Percentiles rank a stretch among this genome's conserved stretches.
Evolutionary conservation across 2,329 filamentous ascomycete species (phyloP).

Genomic region (Aspergillus aculeatinus): DNA sequence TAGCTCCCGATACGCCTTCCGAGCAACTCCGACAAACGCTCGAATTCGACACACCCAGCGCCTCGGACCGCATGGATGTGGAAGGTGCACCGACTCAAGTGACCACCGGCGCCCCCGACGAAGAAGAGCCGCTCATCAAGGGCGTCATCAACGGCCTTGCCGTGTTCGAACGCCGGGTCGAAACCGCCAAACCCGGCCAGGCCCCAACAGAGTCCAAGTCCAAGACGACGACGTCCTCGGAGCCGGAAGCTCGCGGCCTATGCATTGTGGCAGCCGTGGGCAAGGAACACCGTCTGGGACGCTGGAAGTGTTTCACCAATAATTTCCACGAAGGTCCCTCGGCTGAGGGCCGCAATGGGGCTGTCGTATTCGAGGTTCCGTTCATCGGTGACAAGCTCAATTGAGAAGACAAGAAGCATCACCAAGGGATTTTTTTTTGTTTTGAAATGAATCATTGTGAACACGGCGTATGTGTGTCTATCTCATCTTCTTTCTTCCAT

Average conservation of each 20-base stretch:
- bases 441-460: background rate
- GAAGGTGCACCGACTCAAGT: slow-evolving; percentile 20
- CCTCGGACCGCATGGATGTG: slow-evolving; percentile 26
- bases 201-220: slow-evolving; percentile 23
- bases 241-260: slow-evolving; percentile 55
- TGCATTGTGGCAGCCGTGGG: slow-evolving; percentile 84
- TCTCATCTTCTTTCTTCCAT: slow-evolving; percentile 4
- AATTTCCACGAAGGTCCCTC: slow-evolving; percentile 35
- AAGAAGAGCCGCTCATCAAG: slow-evolving; percentile 50
- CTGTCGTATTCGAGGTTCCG: slow-evolving; percentile 82
- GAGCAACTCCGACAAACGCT: slow-evolving; percentile 36
- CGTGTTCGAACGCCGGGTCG: slow-evolving; percentile 73
- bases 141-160: slow-evolving; percentile 88
- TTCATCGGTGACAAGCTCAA: slow-evolving; percentile 27
- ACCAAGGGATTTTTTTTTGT: background rate
- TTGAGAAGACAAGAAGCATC: background rate
- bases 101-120: slow-evolving; percentile 16
- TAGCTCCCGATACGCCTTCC: slow-evolving; percentile 29
- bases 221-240: slow-evolving; percentile 10
- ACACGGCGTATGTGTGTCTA: slow-evolving; percentile 9
- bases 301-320: slow-evolving; percentile 64
- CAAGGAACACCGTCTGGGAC: slow-evolving; percentile 79
- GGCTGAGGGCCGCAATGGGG: slow-evolving; percentile 68
- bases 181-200: slow-evolving; percentile 27
- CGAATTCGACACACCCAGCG: slow-evolving; percentile 29